Evolutionary conservation across 192 early-diverging fungal species (phyloP).

Genomic region (Coemansia sp.): DNA sequence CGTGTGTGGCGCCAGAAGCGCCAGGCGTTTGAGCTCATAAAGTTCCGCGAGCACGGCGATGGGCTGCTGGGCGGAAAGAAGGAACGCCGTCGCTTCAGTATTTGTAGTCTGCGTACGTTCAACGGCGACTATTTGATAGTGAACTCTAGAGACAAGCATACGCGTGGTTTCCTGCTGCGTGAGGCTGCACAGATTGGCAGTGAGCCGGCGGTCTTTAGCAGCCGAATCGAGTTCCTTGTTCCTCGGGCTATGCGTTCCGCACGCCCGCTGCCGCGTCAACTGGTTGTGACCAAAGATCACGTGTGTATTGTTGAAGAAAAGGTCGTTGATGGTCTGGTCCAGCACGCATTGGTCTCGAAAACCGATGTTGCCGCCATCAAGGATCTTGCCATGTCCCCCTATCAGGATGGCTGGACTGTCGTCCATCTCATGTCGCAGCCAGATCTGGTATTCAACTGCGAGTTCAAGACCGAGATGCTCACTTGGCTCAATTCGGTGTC

Average conservation of each 20-base stretch:
- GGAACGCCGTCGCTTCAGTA: slow-evolving; percentile 85
- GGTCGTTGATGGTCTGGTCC: slow-evolving; percentile 55
- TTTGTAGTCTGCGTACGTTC: slow-evolving; percentile 81
- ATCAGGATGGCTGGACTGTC: slow-evolving; percentile 73
- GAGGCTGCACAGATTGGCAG: slow-evolving; percentile 36
- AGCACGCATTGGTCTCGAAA: slow-evolving; percentile 57
- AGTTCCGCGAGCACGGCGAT: slow-evolving; percentile 91
- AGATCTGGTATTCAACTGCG: slow-evolving; percentile 64
- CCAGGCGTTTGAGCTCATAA: slow-evolving; percentile 82
- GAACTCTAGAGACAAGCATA: slow-evolving; percentile 24
- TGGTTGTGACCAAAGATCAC: slow-evolving; percentile 67
- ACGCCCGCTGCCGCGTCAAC: slow-evolving; percentile 64
- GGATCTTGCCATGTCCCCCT: slow-evolving; percentile 64
- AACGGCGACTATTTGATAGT: slow-evolving; percentile 87
- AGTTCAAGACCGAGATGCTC: slow-evolving; percentile 74
- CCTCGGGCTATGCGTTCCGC: slow-evolving; percentile 73
- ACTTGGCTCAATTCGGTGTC: slow-evolving; percentile 62
- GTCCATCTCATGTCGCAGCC: slow-evolving; percentile 58
- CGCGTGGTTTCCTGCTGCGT: slow-evolving; percentile 37
- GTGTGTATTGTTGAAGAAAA: slow-evolving; percentile 63
- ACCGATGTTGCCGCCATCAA: slow-evolving; percentile 58
- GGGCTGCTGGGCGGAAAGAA: slow-evolving; percentile 86
- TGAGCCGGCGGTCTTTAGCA: slow-evolving; percentile 64
- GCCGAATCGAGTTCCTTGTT: slow-evolving; percentile 60
- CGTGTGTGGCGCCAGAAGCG: slow-evolving; percentile 77